A percentile compares a stretch with the other conserved stretches of the same genome.
These are phyloP conservation scores for Termitomyces bulborhizus DNA, from an alignment of 768 basidiomycete genomes.

Conservation along the genomic window DNA sequence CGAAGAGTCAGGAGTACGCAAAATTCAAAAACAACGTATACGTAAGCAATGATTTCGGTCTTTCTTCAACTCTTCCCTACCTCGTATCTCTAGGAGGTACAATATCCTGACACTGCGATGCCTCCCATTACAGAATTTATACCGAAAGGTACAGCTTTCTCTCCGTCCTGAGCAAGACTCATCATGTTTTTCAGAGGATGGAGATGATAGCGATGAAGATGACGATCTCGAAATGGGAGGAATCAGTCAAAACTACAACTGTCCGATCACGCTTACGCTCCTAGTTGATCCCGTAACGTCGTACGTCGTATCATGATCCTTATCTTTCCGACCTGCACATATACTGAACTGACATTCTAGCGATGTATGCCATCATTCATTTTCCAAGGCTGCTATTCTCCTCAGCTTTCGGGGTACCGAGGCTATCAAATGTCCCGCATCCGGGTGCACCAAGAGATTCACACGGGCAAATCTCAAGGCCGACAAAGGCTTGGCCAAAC, in stretches of 20 bases:
- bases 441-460: slow-evolving; percentile 65
- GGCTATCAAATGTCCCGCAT: slow-evolving; percentile 51
- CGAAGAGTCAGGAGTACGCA: slow-evolving; percentile 50
- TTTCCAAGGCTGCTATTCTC: slow-evolving; percentile 64
- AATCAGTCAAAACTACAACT: slow-evolving; percentile 75
- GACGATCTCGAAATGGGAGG: slow-evolving; percentile 90
- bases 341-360: slow-evolving; percentile 27
- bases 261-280: slow-evolving; percentile 67
- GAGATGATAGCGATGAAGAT: slow-evolving; percentile 77
- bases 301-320: slow-evolving; percentile 39
- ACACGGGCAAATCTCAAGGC: slow-evolving; percentile 41
- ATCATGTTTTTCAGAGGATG: slow-evolving; percentile 50
- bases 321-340: slow-evolving; percentile 2
- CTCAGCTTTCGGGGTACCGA: slow-evolving; percentile 45
- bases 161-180: neutral
- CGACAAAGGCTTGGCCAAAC: slow-evolving; percentile 57
- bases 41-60: slow-evolving; percentile 28
- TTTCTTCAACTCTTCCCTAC: neutral
- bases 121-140: slow-evolving; percentile 75
- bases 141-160: slow-evolving; percentile 45
- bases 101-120: slow-evolving; percentile 60
- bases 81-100: slow-evolving; percentile 47
- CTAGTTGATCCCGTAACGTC: slow-evolving; percentile 76
- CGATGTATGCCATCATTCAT: slow-evolving; percentile 72
- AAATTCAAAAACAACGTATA: slow-evolving; percentile 62